Conservation (phyloP, 140 eudicot genomes). For the Erigeron philadelphicus region DNA sequence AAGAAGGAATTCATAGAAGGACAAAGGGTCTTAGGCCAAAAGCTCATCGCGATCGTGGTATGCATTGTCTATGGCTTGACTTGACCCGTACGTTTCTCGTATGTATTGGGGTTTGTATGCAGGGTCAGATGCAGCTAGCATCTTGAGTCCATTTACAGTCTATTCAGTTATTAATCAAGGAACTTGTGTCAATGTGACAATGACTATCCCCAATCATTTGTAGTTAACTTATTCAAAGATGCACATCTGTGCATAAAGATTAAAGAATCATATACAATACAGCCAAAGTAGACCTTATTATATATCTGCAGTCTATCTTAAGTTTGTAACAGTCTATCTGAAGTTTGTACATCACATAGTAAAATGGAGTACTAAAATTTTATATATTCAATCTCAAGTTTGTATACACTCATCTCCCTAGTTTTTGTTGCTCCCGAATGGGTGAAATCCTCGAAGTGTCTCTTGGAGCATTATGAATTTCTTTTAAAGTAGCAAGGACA, state of each 20-base stretch:
- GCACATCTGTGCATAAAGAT: conserved; percentile 9
- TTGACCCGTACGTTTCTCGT: too few relatives aligned
- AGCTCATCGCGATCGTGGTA: too few relatives aligned
- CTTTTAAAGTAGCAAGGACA: conserved; percentile 39
- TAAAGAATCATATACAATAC: conserved; percentile 7
- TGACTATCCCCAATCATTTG: conserved; percentile 19
- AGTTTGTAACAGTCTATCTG: background rate
- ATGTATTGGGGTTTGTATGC: too few relatives aligned
- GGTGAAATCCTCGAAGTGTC: conserved; percentile 21
- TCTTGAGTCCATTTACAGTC: background rate
- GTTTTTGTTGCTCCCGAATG: conserved; percentile 11
- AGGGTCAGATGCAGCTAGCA: too few relatives aligned
- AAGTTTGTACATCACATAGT: background rate
- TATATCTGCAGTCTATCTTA: background rate
- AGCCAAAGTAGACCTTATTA: background rate
- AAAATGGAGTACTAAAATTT: background rate
- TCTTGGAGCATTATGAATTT: conserved; percentile 30
- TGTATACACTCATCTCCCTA: conserved; percentile 22
- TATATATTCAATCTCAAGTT: background rate
- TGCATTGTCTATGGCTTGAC: too few relatives aligned
- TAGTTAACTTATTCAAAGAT: conserved; percentile 5
- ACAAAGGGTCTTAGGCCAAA: too few relatives aligned
- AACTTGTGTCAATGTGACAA: too few relatives aligned
- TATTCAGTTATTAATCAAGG: background rate
- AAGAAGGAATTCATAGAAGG: too few relatives aligned